Conservation (phyloP, 164 flowering plant genomes). For the Annona cherimola region DNA sequence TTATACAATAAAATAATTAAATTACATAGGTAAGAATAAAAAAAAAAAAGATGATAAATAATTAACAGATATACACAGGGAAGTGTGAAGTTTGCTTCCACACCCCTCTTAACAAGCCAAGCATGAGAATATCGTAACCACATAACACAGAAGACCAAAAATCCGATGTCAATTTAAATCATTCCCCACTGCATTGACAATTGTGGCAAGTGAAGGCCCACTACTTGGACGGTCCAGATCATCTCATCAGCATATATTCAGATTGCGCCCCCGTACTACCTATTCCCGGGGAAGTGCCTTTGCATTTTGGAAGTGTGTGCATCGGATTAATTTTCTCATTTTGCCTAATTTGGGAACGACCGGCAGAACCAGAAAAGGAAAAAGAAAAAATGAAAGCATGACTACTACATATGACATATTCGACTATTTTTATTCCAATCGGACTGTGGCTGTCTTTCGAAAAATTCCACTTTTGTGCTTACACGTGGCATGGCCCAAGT, state of each 20-base stretch:
- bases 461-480: neutral
- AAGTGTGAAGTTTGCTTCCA: too few relatives aligned
- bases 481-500: neutral
- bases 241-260: neutral
- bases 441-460: neutral
- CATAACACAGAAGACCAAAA: too few relatives aligned
- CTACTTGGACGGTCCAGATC: neutral
- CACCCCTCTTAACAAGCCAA: too few relatives aligned
- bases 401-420: neutral
- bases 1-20: too few relatives aligned
- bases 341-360: conserved; percentile 25
- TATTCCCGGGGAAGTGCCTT: neutral
- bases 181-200: too few relatives aligned
- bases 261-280: neutral
- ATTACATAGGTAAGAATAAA: too few relatives aligned
- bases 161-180: too few relatives aligned
- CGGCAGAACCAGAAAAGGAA: neutral
- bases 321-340: neutral
- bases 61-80: too few relatives aligned
- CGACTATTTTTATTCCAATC: neutral
- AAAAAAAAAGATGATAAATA: too few relatives aligned
- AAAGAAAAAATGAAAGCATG: neutral
- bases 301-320: conserved; percentile 14
- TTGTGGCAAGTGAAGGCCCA: neutral
- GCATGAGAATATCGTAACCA: too few relatives aligned